Evolutionary conservation across 768 basidiomycete genomes (phyloP).

Genomic region (Tylopilus vinaceipallidus): DNA sequence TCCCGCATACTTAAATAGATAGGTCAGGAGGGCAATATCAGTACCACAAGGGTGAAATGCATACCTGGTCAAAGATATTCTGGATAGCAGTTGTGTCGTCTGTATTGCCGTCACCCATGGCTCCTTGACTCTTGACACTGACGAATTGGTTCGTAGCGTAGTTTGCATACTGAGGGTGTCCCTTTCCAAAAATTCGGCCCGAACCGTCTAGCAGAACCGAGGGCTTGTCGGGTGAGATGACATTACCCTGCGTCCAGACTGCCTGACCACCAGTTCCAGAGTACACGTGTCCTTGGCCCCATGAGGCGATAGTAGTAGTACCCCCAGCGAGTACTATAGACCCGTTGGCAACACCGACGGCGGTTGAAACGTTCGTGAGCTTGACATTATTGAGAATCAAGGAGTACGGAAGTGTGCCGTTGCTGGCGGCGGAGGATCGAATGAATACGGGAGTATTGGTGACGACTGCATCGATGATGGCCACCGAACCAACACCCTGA

Average conservation of each 20-base stretch:
- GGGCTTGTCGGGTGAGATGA: conserved; percentile 50
- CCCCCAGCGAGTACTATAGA: conserved; percentile 36
- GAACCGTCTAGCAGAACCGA: conserved; percentile 50
- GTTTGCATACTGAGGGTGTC: conserved; percentile 62
- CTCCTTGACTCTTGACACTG: conserved; percentile 67
- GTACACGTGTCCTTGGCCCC: conserved; percentile 76
- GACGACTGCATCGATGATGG: conserved; percentile 46
- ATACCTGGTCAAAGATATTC: conserved; percentile 53
- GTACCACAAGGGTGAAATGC: neutral
- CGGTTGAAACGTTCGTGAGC: conserved; percentile 33
- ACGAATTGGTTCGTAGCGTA: conserved; percentile 63
- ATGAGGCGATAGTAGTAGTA: conserved; percentile 41
- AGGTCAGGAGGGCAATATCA: neutral
- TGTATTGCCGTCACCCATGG: conserved; percentile 68
- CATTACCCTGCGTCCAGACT: conserved; percentile 48
- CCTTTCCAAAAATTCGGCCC: conserved; percentile 60
- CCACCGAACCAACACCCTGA: conserved; percentile 42
- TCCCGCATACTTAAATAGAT: conserved; percentile 49
- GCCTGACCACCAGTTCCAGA: conserved; percentile 45
- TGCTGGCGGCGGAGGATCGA: conserved; percentile 34
- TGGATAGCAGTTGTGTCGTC: conserved; percentile 73
- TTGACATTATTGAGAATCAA: conserved; percentile 36
- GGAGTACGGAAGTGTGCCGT: conserved; percentile 31
- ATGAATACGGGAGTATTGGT: conserved; percentile 45
- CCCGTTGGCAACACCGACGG: conserved; percentile 33